Evolutionary conservation across 176 grass and related monocot species (phyloP).

Genomic region (Rhipidocladum racemiflorum): DNA sequence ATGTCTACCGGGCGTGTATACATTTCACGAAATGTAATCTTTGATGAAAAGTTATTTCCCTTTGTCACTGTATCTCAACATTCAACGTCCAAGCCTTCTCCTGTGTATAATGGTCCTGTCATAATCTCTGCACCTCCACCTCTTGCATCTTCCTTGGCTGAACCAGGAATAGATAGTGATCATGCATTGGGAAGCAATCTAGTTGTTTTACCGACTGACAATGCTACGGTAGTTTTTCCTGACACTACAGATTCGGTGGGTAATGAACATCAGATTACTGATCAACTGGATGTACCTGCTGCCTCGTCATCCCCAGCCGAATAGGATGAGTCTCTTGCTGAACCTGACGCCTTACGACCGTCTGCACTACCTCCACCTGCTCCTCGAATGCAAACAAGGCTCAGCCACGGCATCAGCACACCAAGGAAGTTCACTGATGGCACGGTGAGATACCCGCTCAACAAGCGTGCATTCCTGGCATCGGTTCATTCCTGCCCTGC

Average conservation of each 20-base stretch:
- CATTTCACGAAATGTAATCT: not conserved
- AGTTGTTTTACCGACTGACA: not conserved
- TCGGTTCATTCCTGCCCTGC: no score
- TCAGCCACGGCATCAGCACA: no score
- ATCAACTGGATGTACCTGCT: no score
- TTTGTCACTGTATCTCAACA: not conserved
- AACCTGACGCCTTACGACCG: no score
- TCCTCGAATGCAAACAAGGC: no score
- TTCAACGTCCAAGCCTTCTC: fast-evolving
- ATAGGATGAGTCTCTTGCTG: no score
- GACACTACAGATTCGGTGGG: not conserved
- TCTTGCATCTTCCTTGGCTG: not conserved
- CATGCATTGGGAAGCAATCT: not conserved
- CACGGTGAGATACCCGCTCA: no score
- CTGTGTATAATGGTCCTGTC: fast-evolving
- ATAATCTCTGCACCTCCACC: not conserved
- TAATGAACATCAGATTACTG: no score
- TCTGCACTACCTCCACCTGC: no score
- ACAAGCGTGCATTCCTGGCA: no score
- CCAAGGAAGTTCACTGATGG: no score
- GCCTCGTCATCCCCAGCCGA: no score
- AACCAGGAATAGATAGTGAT: not conserved
- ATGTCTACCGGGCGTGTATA: not conserved
- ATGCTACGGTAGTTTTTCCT: not conserved
- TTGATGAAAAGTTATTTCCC: not conserved